Evolutionary conservation across 331 rosid species (phyloP).

Genomic region (Ulmus americana): DNA sequence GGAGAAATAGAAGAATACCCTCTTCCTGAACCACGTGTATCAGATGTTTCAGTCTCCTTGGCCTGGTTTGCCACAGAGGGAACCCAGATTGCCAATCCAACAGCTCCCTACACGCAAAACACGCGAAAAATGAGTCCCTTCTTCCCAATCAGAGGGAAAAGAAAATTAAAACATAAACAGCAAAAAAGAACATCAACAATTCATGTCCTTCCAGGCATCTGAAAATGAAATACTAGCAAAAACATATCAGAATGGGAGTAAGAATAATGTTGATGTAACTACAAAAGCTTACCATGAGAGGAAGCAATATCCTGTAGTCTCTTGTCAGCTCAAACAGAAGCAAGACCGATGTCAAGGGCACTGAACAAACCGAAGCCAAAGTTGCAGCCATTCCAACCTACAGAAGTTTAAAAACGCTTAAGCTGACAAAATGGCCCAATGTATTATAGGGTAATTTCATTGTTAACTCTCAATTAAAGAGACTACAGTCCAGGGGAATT

Average conservation of each 20-base stretch:
- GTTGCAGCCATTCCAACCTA: conserved; percentile 99
- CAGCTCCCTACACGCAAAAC: conserved; percentile 71
- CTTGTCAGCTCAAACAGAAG: conserved; percentile 97
- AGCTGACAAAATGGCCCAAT: conserved; percentile 17
- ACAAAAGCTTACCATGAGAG: conserved; percentile 75
- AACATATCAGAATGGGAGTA: too few species aligned
- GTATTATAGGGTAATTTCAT: background rate
- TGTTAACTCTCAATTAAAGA: too few species aligned
- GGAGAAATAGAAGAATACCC: conserved; percentile 60
- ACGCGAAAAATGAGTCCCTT: conserved; percentile 4
- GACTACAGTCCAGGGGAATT: too few species aligned
- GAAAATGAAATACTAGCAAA: background rate
- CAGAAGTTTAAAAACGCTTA: conserved; percentile 18
- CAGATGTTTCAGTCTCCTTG: conserved; percentile 61
- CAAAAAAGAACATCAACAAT: background rate
- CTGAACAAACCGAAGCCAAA: conserved; percentile 91
- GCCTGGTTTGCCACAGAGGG: conserved; percentile 81
- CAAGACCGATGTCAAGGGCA: conserved; percentile 92
- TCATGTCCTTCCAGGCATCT: conserved; percentile 8
- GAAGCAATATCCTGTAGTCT: conserved; percentile 94
- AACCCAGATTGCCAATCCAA: conserved; percentile 99
- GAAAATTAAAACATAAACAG: conserved; percentile 13
- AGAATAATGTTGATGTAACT: too few species aligned
- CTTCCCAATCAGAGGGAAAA: background rate
- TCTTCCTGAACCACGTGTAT: conserved; percentile 45